A percentile compares a stretch with the other conserved stretches of the same genome.
Evolutionary conservation across 495 filamentous ascomycete genomes (phyloP).

Genomic region (Aspergillus sclerotiicarbonarius): DNA sequence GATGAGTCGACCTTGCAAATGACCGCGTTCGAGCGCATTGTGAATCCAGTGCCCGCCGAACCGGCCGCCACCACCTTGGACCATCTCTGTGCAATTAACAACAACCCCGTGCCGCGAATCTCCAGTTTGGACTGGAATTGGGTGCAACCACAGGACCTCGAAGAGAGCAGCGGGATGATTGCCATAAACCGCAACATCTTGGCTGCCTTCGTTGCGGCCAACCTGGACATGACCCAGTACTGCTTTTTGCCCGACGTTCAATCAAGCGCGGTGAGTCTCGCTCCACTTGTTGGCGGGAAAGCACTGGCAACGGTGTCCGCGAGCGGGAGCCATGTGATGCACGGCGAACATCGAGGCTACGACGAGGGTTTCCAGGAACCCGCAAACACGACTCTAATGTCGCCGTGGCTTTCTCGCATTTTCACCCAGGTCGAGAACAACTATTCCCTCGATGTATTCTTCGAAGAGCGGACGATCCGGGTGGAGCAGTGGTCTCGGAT

Average conservation of each 20-base stretch:
- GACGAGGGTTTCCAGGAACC: no score
- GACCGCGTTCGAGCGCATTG: slow-evolving; percentile 7
- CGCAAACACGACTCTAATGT: no score
- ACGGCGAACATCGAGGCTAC: no score
- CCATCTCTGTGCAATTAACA: slow-evolving; percentile 1
- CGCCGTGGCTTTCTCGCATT: not conserved
- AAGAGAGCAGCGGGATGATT: not conserved
- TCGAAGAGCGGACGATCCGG: not conserved
- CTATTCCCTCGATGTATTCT: not conserved
- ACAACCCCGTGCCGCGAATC: not conserved
- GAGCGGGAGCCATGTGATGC: no score
- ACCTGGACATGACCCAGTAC: not conserved
- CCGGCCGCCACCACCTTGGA: not conserved
- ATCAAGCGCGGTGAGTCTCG: no score
- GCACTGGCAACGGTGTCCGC: no score
- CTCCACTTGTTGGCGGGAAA: no score
- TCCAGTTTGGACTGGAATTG: slow-evolving; percentile 5
- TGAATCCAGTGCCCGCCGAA: not conserved
- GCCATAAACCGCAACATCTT: slow-evolving; percentile 6
- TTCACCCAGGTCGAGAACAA: not conserved
- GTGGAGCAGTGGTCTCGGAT: not conserved
- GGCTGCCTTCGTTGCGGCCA: not conserved
- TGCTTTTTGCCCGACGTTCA: not conserved
- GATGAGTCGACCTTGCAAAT: slow-evolving; percentile 8
- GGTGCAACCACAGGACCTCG: slow-evolving; percentile 1